Percentiles rank a stretch among this genome's conserved stretches.
These are phyloP conservation scores for Boechera divaricarpa DNA, from an alignment of 345 rosid species.

Conservation along the genomic window DNA sequence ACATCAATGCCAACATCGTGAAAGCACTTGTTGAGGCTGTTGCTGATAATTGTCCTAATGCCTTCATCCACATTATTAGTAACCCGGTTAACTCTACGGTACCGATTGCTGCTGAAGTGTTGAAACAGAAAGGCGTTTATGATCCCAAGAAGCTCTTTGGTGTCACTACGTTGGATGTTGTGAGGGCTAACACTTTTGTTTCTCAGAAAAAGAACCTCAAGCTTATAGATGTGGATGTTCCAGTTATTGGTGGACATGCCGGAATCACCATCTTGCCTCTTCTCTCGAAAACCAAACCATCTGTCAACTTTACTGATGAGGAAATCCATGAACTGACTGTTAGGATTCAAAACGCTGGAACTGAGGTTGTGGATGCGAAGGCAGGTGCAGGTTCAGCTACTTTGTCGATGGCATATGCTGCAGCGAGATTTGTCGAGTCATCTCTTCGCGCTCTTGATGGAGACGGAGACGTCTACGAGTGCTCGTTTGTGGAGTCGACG, in stretches of 20 bases:
- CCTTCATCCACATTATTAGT: constrained; percentile 91
- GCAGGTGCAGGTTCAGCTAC: constrained; percentile 99
- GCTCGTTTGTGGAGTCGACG: constrained; percentile 77
- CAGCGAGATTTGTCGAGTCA: constrained; percentile 95
- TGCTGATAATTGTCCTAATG: constrained; percentile 88
- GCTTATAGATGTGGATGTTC: constrained; percentile 93
- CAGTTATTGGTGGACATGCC: constrained; percentile 95
- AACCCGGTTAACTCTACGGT: constrained; percentile 95
- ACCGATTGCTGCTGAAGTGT: constrained; percentile 88
- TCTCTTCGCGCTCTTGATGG: constrained; percentile 96
- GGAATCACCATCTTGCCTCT: constrained; percentile 92
- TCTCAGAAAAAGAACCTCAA: constrained; percentile 85
- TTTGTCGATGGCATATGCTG: constrained; percentile 96
- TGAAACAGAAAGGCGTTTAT: constrained; percentile 86
- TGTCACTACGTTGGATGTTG: constrained; percentile 91
- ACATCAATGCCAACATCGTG: constrained; percentile 89
- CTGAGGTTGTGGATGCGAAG: constrained; percentile 97
- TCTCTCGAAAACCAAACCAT: constrained; percentile 80
- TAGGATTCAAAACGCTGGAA: constrained; percentile 93
- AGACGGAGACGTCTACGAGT: constrained; percentile 85
- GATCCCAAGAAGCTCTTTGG: constrained; percentile 95
- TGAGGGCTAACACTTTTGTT: constrained; percentile 90
- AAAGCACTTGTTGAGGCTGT: constrained; percentile 80
- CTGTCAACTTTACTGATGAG: constrained; percentile 70
- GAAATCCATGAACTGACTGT: constrained; percentile 76